These are phyloP conservation scores for Amyloporia xantha DNA, from an alignment of 768 basidiomycete species.

Conservation along the genomic window DNA sequence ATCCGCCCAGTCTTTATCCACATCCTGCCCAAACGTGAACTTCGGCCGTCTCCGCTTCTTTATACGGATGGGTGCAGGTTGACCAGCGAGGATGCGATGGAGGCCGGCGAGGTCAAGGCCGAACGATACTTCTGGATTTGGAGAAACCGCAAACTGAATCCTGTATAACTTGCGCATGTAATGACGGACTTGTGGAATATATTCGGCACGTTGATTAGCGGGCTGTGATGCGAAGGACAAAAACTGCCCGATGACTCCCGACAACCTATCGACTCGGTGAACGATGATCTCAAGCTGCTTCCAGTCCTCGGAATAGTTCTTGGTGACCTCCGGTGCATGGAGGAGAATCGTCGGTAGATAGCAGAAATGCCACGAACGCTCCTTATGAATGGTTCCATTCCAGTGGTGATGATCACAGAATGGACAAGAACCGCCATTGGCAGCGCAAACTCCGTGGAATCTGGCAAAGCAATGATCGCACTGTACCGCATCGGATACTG, in stretches of 20 bases:
- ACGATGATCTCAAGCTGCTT: constrained; percentile 76
- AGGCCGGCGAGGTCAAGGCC: constrained; percentile 78
- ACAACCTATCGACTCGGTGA: constrained; percentile 71
- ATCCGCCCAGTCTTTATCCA: constrained; percentile 67
- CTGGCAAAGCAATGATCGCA: constrained; percentile 86
- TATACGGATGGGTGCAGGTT: constrained; percentile 42
- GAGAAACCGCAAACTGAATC: constrained; percentile 84
- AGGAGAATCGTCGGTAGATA: constrained; percentile 65
- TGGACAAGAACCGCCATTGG: constrained; percentile 85
- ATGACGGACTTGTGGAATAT: constrained; percentile 78
- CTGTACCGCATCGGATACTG: constrained; percentile 77
- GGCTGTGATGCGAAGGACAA: constrained; percentile 63
- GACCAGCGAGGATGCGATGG: constrained; percentile 72
- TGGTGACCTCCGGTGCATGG: constrained; percentile 72
- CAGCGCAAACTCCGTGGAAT: constrained; percentile 81
- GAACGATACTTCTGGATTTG: constrained; percentile 73
- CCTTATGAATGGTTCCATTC: constrained; percentile 80
- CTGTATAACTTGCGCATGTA: constrained; percentile 88
- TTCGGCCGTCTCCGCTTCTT: constrained; percentile 56
- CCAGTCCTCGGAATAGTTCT: constrained; percentile 74
- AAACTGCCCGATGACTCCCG: constrained; percentile 73
- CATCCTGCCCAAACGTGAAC: constrained; percentile 72
- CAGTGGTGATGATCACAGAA: constrained; percentile 91
- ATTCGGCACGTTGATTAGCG: constrained; percentile 67
- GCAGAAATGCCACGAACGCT: constrained; percentile 79